Evolutionary conservation across 192 early-diverging fungal species (phyloP), one percentile per base, ranked within the genome.

Genomic region (Rhizophagus sp.): DNA sequence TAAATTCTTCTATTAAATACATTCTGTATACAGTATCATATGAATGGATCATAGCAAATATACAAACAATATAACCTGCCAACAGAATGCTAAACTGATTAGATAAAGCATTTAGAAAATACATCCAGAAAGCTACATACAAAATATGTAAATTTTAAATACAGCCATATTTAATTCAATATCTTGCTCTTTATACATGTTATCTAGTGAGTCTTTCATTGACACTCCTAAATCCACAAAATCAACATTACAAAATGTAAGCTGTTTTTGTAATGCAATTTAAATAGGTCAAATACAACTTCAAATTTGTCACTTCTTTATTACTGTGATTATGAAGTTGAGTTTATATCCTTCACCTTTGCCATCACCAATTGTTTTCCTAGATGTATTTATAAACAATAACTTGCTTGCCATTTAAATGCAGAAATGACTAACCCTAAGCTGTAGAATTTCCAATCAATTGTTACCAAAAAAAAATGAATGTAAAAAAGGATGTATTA

Each of bases 1-100:
- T 52, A 74, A 74, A 74, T 61, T 74, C 72, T 17, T 27, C 70
- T 27, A 74, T 25, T 17, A 74, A 74, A 74, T 30, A 74, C 72
- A 74, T 74, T 39, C 72, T 74, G 4, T 74, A 74, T 57, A 74
- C 49, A 57, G n/a, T 27, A 36, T 61, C 49, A 57, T 74, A 74
- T 33, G 72, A 74, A 22, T 62, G 49, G 34, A 62, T 52, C 72
- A 74, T 74, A 27, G 52, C 72, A 74, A 62, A 74, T 27, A 74
- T 33, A 19, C 72, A 2, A 30, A 74, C 30, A 74, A 62, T 74
- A 57, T 61, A 74, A 74, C 50, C 70, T 74, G 50, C 72, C 11
- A 74, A 33, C 12, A 67, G 65, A 33, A 67, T 50, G 49, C 49
- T 50, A 13, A 50, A 50, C 49, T 50, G 11, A 50, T 50, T 50